These are phyloP conservation scores for Trypanosoma cruzi DNA, from an alignment of 208 protist species.

Conservation along the genomic window DNA sequence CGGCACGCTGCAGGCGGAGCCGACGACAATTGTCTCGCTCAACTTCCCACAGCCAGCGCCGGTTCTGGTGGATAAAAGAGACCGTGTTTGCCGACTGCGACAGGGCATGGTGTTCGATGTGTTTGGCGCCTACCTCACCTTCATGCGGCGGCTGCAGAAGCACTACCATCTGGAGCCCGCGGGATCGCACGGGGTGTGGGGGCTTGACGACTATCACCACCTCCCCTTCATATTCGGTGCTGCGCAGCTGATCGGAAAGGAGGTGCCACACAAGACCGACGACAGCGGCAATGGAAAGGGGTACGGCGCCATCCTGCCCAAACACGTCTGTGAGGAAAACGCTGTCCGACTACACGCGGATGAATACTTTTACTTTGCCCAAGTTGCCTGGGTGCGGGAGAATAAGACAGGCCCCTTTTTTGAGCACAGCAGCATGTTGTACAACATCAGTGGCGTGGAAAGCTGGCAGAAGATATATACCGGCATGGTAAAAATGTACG, in stretches of 20 bases:
- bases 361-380: conserved; percentile 70
- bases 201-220: conserved; percentile 99
- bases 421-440: conserved; percentile 94
- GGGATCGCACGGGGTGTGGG: conserved; percentile 98
- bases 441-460: conserved; percentile 89
- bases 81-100: conserved; percentile 46
- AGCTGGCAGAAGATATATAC: conserved; percentile 89
- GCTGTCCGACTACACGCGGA: conserved; percentile 40
- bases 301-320: conserved; percentile 83
- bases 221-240: conserved; percentile 97
- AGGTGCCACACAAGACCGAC: conserved; percentile 24
- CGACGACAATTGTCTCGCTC: conserved; percentile 24
- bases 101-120: conserved; percentile 84
- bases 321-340: conserved; percentile 55
- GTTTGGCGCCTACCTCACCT: conserved; percentile 92
- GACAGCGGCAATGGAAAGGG: conserved; percentile 14
- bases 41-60: conserved; percentile 8
- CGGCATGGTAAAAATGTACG: conserved; percentile 96
- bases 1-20: conserved; percentile 39
- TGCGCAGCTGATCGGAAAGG: conserved; percentile 93
- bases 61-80: conserved; percentile 31
- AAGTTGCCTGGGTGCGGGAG: conserved; percentile 79
- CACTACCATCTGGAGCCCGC: conserved; percentile 96
- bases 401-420: conserved; percentile 92
- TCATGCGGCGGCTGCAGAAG: conserved; percentile 91